Conservation (phyloP, 495 filamentous ascomycete genomes). For the Daldinia vernicosa region DNA sequence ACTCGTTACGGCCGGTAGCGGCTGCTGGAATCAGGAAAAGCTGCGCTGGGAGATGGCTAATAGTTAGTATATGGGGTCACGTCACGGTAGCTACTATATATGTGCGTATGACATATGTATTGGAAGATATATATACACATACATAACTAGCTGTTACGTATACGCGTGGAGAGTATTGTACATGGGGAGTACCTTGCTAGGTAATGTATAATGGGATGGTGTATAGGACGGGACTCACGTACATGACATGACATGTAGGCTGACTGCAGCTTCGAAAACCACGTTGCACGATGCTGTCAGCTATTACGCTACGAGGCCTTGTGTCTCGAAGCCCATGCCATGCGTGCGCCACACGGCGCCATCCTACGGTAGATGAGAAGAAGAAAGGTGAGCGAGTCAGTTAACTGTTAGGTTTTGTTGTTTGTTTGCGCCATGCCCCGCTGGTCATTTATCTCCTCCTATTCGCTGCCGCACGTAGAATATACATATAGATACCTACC, state of each 20-base stretch:
- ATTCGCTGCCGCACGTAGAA: background rate
- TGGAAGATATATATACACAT: background rate
- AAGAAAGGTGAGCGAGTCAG: background rate
- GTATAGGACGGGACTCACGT: conserved; percentile 36
- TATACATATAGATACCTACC: too few relatives aligned
- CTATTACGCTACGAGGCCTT: conserved; percentile 17
- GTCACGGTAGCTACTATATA: too few relatives aligned
- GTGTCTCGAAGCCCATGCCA: conserved; percentile 26
- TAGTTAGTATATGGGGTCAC: too few relatives aligned
- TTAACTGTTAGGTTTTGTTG: too few relatives aligned
- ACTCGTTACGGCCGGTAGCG: conserved; percentile 14
- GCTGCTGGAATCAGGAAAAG: conserved; percentile 1
- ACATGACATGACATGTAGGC: conserved; percentile 39
- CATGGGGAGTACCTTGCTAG: too few relatives aligned
- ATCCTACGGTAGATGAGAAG: conserved; percentile 27
- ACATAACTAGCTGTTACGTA: too few relatives aligned
- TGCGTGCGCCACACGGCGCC: conserved; percentile 20
- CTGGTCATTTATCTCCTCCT: background rate
- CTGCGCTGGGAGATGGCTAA: too few relatives aligned
- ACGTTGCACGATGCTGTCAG: conserved; percentile 41
- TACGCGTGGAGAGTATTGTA: background rate
- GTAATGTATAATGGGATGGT: background rate
- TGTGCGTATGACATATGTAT: too few relatives aligned
- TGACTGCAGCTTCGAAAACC: conserved; percentile 36
- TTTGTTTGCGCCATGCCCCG: background rate